These are phyloP conservation scores for Rugonectria rugulosa DNA, from an alignment of 2,329 filamentous ascomycete genomes.

Conservation along the genomic window DNA sequence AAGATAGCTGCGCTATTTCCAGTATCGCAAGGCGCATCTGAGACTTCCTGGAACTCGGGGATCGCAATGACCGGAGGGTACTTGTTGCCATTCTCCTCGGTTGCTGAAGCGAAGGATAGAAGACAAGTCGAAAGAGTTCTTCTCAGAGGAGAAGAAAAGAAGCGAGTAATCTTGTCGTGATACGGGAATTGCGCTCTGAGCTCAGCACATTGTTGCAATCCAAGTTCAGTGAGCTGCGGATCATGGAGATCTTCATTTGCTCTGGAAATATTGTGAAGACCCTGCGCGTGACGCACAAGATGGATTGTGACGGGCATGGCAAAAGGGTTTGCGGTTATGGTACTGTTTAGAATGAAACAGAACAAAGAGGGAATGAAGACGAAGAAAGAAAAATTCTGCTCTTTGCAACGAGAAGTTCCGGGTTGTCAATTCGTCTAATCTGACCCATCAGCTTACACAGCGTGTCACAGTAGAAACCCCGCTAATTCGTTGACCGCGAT, in stretches of 20 bases:
- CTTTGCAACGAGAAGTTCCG: no score
- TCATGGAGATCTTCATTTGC: conserved; percentile 13
- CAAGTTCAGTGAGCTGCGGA: conserved; percentile 4
- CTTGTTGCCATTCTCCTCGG: not conserved
- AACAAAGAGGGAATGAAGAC: not conserved
- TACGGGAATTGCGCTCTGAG: conserved; percentile 11
- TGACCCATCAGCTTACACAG: no score
- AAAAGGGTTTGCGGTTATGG: not conserved
- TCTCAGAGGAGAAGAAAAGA: conserved; percentile 13
- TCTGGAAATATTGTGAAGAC: conserved; percentile 13
- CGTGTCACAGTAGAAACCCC: no score
- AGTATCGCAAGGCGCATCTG: conserved; percentile 17
- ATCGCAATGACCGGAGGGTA: conserved; percentile 4
- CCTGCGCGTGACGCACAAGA: conserved; percentile 20
- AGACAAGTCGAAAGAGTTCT: conserved; percentile 16
- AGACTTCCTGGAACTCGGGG: conserved; percentile 16
- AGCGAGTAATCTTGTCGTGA: conserved; percentile 1
- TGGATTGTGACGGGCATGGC: conserved; percentile 18
- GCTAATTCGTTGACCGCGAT: no score
- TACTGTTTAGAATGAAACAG: not conserved
- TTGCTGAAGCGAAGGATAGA: conserved; percentile 2
- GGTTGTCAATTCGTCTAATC: no score
- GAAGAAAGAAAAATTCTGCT: not conserved
- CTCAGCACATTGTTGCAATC: conserved; percentile 12
- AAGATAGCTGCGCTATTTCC: conserved; percentile 3